Evolutionary conservation across 2,329 filamentous ascomycete species (phyloP).

Genomic region (Hawksworthiomyces lignivorus): DNA sequence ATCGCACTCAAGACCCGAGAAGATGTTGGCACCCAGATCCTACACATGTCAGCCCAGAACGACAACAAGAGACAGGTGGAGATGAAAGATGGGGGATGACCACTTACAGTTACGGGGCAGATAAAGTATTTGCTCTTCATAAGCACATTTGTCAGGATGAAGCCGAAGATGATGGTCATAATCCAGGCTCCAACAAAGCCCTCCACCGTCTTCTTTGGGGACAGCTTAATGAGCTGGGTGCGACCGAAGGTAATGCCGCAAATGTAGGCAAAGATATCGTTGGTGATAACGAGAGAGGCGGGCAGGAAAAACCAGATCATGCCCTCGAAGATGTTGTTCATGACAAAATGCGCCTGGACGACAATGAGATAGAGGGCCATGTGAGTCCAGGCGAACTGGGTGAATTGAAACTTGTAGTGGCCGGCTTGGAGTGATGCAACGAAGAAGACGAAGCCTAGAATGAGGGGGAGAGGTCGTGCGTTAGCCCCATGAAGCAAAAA

Average conservation of each 20-base stretch:
- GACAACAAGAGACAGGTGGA: not conserved
- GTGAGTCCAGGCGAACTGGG: slow-evolving; percentile 98
- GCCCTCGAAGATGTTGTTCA: slow-evolving; percentile 99
- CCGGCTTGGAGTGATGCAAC: slow-evolving; percentile 90
- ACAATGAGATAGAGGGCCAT: slow-evolving; percentile 98
- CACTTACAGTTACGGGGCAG: slow-evolving; percentile 77
- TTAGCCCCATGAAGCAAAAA: not conserved
- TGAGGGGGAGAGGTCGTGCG: not conserved
- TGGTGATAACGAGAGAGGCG: slow-evolving; percentile 89
- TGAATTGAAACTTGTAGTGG: slow-evolving; percentile 97
- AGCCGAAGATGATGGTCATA: slow-evolving; percentile 82
- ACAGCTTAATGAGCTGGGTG: slow-evolving; percentile 95
- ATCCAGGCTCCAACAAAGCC: slow-evolving; percentile 96
- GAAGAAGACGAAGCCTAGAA: slow-evolving; percentile 90
- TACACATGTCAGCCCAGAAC: slow-evolving; percentile 20
- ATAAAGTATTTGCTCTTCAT: slow-evolving; percentile 95
- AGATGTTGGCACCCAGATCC: slow-evolving; percentile 88
- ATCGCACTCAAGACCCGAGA: slow-evolving; percentile 81
- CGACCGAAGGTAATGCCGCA: slow-evolving; percentile 95
- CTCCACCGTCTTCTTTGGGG: slow-evolving; percentile 98
- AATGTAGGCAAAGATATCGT: slow-evolving; percentile 97
- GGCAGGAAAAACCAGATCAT: slow-evolving; percentile 99
- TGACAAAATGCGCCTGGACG: slow-evolving; percentile 96
- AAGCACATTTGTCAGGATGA: slow-evolving; percentile 73
- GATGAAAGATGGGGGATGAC: not conserved